Evolutionary conservation across 805 yeast species (phyloP), one percentile per base, ranked within the genome.

Genomic region (Starmerella tilneyi): DNA sequence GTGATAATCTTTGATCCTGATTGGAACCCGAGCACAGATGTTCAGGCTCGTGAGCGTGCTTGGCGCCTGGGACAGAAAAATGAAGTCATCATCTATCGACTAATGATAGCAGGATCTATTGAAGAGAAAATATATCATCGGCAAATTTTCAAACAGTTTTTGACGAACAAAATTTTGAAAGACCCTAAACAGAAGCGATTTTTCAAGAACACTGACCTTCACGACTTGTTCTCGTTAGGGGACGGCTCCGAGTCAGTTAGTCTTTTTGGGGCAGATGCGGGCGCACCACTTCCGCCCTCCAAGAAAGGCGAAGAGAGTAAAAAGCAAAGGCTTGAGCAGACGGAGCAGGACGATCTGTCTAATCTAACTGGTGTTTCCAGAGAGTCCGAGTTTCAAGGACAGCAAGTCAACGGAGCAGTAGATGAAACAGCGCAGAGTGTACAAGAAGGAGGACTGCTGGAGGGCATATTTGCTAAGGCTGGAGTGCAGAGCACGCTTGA

Each of bases 21-120:
- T 63, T 89, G 98, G 98, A 89, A 89, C 58, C 98, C 98, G 0
- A 85, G 96, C 1, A 92, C 97, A 0, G 98, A 89, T 66, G 72
- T 88, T 48, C 98, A 89, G 63, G 98, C 98, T 0, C 70, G 97
- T 48, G 98, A 89, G 61, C 66, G 98, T 40, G 96, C 97, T 0
- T 92, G 97, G 97, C 70, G 98, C 52, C 70, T 89, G 51, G 98
- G 98, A 1, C 98, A 89, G 62, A 88, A 82, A 59, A 77, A 79
- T 47, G 95, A 88, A 55, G 96, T 89, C 8, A 76, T 86, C 6
- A 88, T 89, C 28, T 92, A 89, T 56, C 67, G 98, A 47, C 67
- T 92, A 34, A 85, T 92, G 84, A 83, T 86, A 35, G 85, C 96
- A 2, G 96, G 97, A 0, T 78, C 96, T 0, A 92, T 89, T 36